Evolutionary conservation across 202 grass and related monocot species (phyloP), one percentile per base, ranked within the genome.

Genomic region (Zizania palustris): DNA sequence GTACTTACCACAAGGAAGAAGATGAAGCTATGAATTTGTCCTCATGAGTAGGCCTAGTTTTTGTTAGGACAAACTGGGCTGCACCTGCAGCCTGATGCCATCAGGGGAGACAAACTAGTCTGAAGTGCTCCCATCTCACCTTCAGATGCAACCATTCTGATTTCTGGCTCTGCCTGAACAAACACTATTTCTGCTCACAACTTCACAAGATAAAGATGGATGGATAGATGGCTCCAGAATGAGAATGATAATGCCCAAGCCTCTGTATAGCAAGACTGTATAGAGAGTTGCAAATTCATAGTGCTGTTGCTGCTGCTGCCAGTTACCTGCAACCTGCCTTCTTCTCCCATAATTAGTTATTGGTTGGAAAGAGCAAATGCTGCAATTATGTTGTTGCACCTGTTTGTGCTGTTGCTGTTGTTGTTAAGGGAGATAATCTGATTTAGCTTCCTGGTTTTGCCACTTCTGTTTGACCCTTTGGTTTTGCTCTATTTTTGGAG

Each of bases 151-250:
- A 28, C 28, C 28, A 28, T 28, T 28, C 28, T 28, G 28, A 2
- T 2, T 28, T 28, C 28, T 28, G 28, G 28, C 28, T 28, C 28
- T 28, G 28, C 67, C 59, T 78, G 67, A 78, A 72, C 59, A 45
- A 43, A 84, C 58, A 44, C 34, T 73, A 15, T 38, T 43, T 63
- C 45, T 84, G 82, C 82, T 45, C 56, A 37, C 38, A 65, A 28
- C 48, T 46, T 42, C 63, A 78, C 65, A 20, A 67, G 43, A 67
- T 35, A 3, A 0, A 74, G 39, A 9, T 28, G 28, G 28, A 28
- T 28, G 28, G 6, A 64, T 64, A 39, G 36, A 73, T 39, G 41
- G 39, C 49, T 74, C 12, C 51, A 55, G 14, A 65, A 71, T 48
- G 69, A 10, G 19, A 20, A 11, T 43, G 60, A 35, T 55, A 5